Evolutionary conservation across 345 rosid species (phyloP), one percentile per base, ranked within the genome.

Genomic region (Eucalyptus lansdowneana): DNA sequence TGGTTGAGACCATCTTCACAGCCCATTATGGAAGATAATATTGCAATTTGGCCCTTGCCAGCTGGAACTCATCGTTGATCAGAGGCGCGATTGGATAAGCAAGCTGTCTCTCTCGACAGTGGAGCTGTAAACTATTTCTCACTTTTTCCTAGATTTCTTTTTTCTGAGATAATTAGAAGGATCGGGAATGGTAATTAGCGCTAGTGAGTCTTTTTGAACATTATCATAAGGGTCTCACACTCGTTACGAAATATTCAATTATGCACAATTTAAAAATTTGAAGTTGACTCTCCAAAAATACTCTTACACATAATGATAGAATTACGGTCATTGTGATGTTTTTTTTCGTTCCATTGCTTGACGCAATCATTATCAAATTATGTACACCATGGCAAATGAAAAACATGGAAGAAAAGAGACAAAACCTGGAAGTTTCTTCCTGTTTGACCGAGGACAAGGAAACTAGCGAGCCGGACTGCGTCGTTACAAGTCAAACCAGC

Each of bases 161-260:
- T 8, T 76, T 76, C 22, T 2, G 27, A 0, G 3, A 37, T 37
- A 76, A 76, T 21, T 37, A 76, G 14, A 76, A 1, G 14, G 27
- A 11, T 19, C 0, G 11, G 45, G 2, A 37, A 17, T 3, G 42
- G 1, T 1, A 6, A 69, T 34, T 6, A 34, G 4, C 0, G 8
- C 1, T 37, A 6, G 25, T 4, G 45, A 10, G 3, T 72, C 0
- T 21, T 6, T 37, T 0, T 21, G 0, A 0, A 2, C 1, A 11
- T 21, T 10, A 10, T 72, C 1, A 19, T 37, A 72, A 21, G 8
- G 2, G 27, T 40, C 12, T 21, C 3, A 42, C 16, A 11, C 3
- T 3, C 1, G 1, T 5, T 11, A 21, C 2, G 9, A 3, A 76
- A 40, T 76, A 1, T 40, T 76, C 3, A 11, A 2, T 5, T 1